Evolutionary conservation across 352 stramenopile genomes (phyloP).

Genomic region (Phytophthora lateralis): DNA sequence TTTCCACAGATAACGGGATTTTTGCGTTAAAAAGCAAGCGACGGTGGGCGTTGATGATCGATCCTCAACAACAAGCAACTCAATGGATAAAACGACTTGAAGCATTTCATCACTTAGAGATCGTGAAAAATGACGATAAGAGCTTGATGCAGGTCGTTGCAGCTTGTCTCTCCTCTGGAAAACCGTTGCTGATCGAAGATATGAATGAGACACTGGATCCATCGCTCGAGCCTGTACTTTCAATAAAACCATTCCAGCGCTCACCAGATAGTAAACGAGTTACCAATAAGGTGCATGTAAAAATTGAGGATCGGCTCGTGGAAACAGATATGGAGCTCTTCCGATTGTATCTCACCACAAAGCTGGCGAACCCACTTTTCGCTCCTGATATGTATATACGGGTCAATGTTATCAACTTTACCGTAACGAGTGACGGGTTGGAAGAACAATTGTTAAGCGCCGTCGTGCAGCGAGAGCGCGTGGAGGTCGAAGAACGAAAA

Average conservation of each 20-base stretch:
- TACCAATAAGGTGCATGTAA: constrained; percentile 39
- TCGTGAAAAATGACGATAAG: constrained; percentile 67
- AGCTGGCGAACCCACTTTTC: constrained; percentile 92
- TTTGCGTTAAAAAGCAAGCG: constrained; percentile 85
- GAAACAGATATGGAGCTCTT: constrained; percentile 77
- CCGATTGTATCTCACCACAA: constrained; percentile 92
- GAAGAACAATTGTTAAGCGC: constrained; percentile 90
- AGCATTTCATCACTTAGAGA: constrained; percentile 58
- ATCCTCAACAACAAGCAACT: constrained; percentile 93
- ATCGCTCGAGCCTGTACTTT: constrained; percentile 60
- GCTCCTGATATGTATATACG: constrained; percentile 92
- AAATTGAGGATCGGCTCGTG: constrained; percentile 76
- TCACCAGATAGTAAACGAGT: constrained; percentile 4
- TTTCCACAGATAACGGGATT: constrained; percentile 91
- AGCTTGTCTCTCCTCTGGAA: constrained; percentile 38
- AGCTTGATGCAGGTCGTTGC: constrained; percentile 50
- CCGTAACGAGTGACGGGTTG: constrained; percentile 89
- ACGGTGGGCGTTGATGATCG: constrained; percentile 94
- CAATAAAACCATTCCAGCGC: constrained; percentile 19
- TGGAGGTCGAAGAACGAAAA: constrained; percentile 89
- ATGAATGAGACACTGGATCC: constrained; percentile 58
- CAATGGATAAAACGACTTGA: constrained; percentile 93
- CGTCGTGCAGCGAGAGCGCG: constrained; percentile 85
- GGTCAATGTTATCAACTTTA: constrained; percentile 95
- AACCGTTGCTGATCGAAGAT: constrained; percentile 65